Evolutionary conservation across 2,329 filamentous ascomycete species (phyloP).

Genomic region (Helotiales sp.): DNA sequence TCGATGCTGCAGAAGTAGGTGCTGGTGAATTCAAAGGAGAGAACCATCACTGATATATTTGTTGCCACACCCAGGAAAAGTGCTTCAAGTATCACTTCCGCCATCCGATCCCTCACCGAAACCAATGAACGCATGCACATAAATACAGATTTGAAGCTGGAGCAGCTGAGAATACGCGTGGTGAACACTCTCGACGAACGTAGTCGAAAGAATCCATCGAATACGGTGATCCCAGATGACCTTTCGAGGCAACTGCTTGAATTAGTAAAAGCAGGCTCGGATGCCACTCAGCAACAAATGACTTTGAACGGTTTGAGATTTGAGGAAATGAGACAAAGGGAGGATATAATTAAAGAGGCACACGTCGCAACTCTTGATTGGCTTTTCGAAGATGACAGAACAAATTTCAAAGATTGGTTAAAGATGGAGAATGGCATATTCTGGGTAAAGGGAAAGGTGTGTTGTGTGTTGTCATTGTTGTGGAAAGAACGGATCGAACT

Average conservation of each 20-base stretch:
- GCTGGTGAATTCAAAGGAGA: background rate
- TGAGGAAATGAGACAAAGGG: background rate
- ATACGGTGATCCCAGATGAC: background rate
- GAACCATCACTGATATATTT: too few species aligned
- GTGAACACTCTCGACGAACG: background rate
- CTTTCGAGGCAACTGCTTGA: background rate
- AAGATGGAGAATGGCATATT: background rate
- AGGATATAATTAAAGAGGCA: conserved; percentile 3
- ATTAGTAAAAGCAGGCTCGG: background rate
- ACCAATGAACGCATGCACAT: background rate
- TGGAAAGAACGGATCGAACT: background rate
- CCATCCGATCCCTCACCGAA: background rate
- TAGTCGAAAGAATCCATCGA: too few species aligned
- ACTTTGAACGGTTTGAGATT: background rate
- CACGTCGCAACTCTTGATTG: conserved; percentile 8
- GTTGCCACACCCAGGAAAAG: background rate
- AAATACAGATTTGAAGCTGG: background rate
- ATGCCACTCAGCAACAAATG: background rate
- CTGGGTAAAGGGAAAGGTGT: conserved; percentile 11
- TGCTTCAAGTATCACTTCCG: background rate
- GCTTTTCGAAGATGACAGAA: conserved; percentile 1
- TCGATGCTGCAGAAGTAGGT: background rate
- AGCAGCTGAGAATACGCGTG: background rate
- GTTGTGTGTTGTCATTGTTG: background rate
- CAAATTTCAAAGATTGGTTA: conserved; percentile 12